A percentile compares a stretch with the other conserved stretches of the same genome.
Evolutionary conservation across 495 filamentous ascomycete genomes (phyloP).

Genomic region (Zalerion maritima): DNA sequence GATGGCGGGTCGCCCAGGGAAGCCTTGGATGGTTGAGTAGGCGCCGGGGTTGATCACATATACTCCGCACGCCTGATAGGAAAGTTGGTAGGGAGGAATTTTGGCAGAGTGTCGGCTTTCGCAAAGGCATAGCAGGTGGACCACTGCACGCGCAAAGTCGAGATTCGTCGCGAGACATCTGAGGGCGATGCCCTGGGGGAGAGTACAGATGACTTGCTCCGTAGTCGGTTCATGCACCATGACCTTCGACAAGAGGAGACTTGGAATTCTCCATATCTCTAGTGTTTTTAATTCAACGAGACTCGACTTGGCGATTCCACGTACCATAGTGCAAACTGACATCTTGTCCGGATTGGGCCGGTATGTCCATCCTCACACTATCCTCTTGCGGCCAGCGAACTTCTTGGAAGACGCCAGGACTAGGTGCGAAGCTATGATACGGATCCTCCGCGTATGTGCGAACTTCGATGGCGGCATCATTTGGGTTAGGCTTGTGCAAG

Average conservation of each 20-base stretch:
- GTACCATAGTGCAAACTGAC: slow-evolving; percentile 40
- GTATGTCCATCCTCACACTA: slow-evolving; percentile 39
- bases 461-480: slow-evolving; percentile 34
- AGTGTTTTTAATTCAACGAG: too few species aligned
- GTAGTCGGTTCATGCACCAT: slow-evolving; percentile 36
- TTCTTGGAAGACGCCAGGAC: slow-evolving; percentile 37
- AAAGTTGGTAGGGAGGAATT: slow-evolving; percentile 33
- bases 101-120: slow-evolving; percentile 35
- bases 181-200: slow-evolving; percentile 27
- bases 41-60: slow-evolving; percentile 41
- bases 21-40: slow-evolving; percentile 41
- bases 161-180: slow-evolving; percentile 43
- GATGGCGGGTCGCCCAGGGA: slow-evolving; percentile 35
- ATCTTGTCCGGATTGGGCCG: slow-evolving; percentile 36
- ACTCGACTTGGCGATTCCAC: too few species aligned
- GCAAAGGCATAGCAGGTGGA: slow-evolving; percentile 23
- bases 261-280: too few species aligned
- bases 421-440: slow-evolving; percentile 34
- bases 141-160: slow-evolving; percentile 31
- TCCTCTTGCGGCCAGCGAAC: slow-evolving; percentile 31
- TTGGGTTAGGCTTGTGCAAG: too few species aligned
- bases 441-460: slow-evolving; percentile 45
- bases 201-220: slow-evolving; percentile 22
- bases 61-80: slow-evolving; percentile 29
- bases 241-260: slow-evolving; percentile 44